Evolutionary conservation across 805 yeast genomes (phyloP), one percentile per base, ranked within the genome.

Genomic region (Sugiyamaella chiloensis): DNA sequence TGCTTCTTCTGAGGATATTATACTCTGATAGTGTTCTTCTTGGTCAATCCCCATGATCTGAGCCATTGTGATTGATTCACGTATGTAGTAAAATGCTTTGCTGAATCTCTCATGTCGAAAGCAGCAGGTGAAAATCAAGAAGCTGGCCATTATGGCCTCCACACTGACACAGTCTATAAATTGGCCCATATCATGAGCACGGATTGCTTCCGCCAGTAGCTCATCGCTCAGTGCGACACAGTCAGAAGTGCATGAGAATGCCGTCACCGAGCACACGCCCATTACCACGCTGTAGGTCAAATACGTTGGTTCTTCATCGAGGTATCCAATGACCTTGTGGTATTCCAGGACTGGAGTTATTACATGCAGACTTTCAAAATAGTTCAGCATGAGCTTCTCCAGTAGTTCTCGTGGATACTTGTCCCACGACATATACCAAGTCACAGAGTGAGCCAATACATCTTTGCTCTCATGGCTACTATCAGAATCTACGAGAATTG

Each of bases 31-130:
- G 16, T 44, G 46, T 7, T 34, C 40, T 21, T 48, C 52, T 4
- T 40, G 27, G 36, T 51, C 52, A 2, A 51, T 32, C 27, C 46
- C 45, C 40, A 51, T 20, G 19, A 51, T 17, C 44, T 51, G 54
- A 12, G 44, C 27, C 37, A 51, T 42, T n/a, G 54, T 51, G 41
- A 51, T 39, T 4, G 52, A 43, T 23, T 51, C 52, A 8, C 54
- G 46, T 5, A 51, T 34, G 31, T 43, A 48, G 34, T 34, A 40
- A 34, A 34, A 48, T 2, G 54, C 40, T 16, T 20, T 20, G 11
- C 19, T 24, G 36, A 43, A 48, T 36, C 21, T 17, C 12, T 37
- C 34, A 3, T 20, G 19, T 3, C 46, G 48, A 44, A 48, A 51
- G 39, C 39, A 17, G 17, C 36, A 27, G 14, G 42, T 39, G 40